phyloP scores from a whole-genome alignment of 169 alveolate species.

The Cryptosporidium parvum region DNA sequence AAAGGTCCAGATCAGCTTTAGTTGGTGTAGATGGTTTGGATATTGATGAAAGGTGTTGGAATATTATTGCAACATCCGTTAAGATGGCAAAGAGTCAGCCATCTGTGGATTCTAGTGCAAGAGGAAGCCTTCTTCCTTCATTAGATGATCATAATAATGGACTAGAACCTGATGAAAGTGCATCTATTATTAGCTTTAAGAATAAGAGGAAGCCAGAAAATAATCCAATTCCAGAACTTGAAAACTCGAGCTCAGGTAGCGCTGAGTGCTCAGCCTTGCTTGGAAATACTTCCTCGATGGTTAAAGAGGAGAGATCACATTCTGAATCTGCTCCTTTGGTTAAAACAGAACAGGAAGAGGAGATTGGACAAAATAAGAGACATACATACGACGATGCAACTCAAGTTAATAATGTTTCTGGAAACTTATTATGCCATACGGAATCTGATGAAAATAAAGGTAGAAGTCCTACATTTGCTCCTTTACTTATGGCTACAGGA shows the following conservation, averaged over 20 bases:
- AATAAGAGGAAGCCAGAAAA: constrained; percentile 7
- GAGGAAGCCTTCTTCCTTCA: constrained; percentile 62
- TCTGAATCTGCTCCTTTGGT: constrained; percentile 53
- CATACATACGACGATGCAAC: constrained; percentile 69
- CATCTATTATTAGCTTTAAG: constrained; percentile 54
- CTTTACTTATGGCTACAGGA: constrained; percentile 75
- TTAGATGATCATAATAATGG: constrained; percentile 25
- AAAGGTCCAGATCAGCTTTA: constrained; percentile 69
- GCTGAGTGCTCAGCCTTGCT: constrained; percentile 8
- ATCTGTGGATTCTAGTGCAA: constrained; percentile 69
- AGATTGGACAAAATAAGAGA: constrained; percentile 24
- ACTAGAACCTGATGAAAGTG: constrained; percentile 24
- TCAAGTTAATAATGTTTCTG: not conserved
- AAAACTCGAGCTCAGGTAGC: not conserved
- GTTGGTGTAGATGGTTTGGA: constrained; percentile 75
- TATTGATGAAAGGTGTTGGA: constrained; percentile 73
- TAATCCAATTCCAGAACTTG: not conserved
- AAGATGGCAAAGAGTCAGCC: constrained; percentile 76
- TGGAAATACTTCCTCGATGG: not conserved
- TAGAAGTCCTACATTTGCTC: constrained; percentile 76
- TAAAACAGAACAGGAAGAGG: constrained; percentile 49
- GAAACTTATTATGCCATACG: not conserved
- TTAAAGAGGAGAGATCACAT: constrained; percentile 60
- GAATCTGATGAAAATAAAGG: constrained; percentile 33
- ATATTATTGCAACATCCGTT: constrained; percentile 69